These are phyloP conservation scores for Boletus eberwhitei DNA, from an alignment of 768 basidiomycete genomes.

Conservation along the genomic window DNA sequence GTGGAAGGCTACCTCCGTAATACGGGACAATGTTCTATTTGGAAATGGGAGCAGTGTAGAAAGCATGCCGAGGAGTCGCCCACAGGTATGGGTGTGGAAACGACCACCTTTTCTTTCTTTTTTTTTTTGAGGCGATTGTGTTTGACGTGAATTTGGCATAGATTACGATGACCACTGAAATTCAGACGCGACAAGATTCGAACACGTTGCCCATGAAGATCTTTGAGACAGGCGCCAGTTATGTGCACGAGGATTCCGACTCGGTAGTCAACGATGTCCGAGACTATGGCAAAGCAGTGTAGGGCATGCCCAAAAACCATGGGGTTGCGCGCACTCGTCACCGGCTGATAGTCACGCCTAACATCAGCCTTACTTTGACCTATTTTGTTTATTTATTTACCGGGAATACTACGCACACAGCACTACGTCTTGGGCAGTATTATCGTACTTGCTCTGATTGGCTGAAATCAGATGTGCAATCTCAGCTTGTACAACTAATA, in stretches of 20 bases:
- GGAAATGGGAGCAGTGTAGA: background rate
- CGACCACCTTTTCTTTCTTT: background rate
- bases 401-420: too few species aligned
- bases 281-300: background rate
- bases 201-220: background rate
- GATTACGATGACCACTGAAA: constrained; percentile 3
- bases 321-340: background rate
- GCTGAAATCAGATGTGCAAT: too few species aligned
- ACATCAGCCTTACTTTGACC: too few species aligned
- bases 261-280: background rate
- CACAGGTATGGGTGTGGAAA: constrained; percentile 4
- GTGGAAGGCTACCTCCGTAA: constrained; percentile 11
- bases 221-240: background rate
- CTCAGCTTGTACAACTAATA: too few species aligned
- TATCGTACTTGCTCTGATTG: too few species aligned
- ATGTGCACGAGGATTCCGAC: background rate
- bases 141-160: background rate
- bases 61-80: background rate
- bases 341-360: too few species aligned
- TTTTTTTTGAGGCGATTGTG: background rate
- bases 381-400: too few species aligned
- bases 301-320: background rate
- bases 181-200: background rate
- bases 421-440: too few species aligned
- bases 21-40: constrained; percentile 9